Evolutionary conservation across 2,329 filamentous ascomycete genomes (phyloP).

Genomic region (Zymoseptoria brevis): DNA sequence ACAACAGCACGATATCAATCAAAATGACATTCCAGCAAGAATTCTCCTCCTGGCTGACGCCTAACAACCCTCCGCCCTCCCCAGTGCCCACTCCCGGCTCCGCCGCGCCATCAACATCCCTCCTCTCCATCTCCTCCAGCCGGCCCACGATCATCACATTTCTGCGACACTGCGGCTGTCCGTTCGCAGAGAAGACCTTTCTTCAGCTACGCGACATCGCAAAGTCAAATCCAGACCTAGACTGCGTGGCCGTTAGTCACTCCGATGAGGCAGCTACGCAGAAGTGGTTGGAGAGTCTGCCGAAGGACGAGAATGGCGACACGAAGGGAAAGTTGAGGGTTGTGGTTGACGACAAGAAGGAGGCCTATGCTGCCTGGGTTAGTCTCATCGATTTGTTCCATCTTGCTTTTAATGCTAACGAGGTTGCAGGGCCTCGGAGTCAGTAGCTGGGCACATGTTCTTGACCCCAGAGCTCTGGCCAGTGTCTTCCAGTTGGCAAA

Average conservation of each 20-base stretch:
- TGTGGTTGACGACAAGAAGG: constrained; percentile 52
- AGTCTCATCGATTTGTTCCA: background rate
- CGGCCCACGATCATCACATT: constrained; percentile 59
- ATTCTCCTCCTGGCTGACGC: constrained; percentile 36
- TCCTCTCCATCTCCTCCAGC: constrained; percentile 45
- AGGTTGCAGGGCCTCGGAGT: constrained; percentile 55
- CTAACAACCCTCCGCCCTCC: constrained; percentile 16
- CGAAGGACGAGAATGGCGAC: constrained; percentile 34
- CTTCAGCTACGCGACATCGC: constrained; percentile 47
- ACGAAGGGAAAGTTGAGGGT: constrained; percentile 52
- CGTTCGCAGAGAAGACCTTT: constrained; percentile 50
- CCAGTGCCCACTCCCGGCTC: constrained; percentile 44
- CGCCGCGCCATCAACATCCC: constrained; percentile 48
- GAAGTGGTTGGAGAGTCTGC: constrained; percentile 45
- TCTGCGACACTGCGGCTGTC: constrained; percentile 65
- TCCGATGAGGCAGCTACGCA: constrained; percentile 47
- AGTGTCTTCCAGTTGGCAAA: constrained; percentile 50
- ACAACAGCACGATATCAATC: background rate
- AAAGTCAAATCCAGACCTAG: constrained; percentile 40
- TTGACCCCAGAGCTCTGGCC: constrained; percentile 52
- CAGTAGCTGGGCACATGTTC: constrained; percentile 54
- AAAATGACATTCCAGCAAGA: constrained; percentile 25
- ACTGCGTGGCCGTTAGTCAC: constrained; percentile 58
- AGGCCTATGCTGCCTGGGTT: constrained; percentile 47
- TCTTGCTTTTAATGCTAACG: background rate